Percentiles rank a stretch among this genome's conserved stretches.
These are phyloP conservation scores for Lachancea waltii DNA, from an alignment of 805 yeast genomes.

Conservation along the genomic window DNA sequence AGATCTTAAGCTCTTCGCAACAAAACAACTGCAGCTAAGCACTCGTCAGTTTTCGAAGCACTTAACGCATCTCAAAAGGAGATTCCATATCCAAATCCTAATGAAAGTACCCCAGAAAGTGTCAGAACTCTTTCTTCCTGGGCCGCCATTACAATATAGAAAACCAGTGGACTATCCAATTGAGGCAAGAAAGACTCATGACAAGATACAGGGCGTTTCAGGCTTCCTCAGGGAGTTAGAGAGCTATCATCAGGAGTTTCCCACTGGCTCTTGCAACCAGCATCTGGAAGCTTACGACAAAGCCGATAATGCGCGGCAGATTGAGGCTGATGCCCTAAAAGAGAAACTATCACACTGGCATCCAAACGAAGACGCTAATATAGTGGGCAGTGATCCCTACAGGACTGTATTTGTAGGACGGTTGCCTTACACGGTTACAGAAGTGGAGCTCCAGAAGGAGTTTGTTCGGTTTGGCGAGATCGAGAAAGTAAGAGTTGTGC, in stretches of 20 bases:
- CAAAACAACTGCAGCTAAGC: too few relatives aligned
- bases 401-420: slow-evolving; percentile 74
- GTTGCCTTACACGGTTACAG: slow-evolving; percentile 56
- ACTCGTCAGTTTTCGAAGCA: too few relatives aligned
- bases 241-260: slow-evolving; percentile 29
- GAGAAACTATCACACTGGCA: slow-evolving; percentile 41
- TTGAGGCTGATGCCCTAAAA: slow-evolving; percentile 31
- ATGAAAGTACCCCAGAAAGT: slow-evolving; percentile 5
- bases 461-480: slow-evolving; percentile 66
- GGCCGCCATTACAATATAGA: slow-evolving; percentile 47
- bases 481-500: slow-evolving; percentile 53
- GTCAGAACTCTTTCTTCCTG: slow-evolving; percentile 39
- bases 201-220: slow-evolving; percentile 42
- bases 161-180: slow-evolving; percentile 46
- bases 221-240: slow-evolving; percentile 17
- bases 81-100: neutral
- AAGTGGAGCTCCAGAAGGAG: slow-evolving; percentile 57
- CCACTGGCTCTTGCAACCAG: slow-evolving; percentile 21
- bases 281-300: slow-evolving; percentile 28
- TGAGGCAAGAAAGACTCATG: slow-evolving; percentile 40
- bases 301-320: slow-evolving; percentile 12
- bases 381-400: slow-evolving; percentile 61
- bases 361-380: slow-evolving; percentile 50
- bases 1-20: too few relatives aligned
- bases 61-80: too few relatives aligned